Evolutionary conservation across 176 grass and related monocot genomes (phyloP).

Genomic region (Avena atlantica): DNA sequence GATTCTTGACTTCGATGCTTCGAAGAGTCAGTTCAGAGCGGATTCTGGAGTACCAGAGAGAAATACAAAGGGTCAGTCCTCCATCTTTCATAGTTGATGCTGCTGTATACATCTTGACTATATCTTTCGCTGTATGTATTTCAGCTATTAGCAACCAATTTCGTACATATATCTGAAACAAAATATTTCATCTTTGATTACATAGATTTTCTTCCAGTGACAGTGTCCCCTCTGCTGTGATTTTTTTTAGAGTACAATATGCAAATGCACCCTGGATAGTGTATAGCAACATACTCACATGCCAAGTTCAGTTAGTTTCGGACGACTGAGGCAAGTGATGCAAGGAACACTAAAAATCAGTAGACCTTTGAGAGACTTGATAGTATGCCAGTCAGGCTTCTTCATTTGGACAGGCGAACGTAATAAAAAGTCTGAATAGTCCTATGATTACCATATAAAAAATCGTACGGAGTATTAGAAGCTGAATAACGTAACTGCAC

Average conservation of each 20-base stretch:
- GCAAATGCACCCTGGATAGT: background rate
- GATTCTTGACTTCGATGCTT: constrained; percentile 68
- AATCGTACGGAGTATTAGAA: background rate
- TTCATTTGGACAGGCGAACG: background rate
- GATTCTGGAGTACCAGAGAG: constrained; percentile 80
- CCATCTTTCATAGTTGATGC: constrained; percentile 19
- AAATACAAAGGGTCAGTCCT: constrained; percentile 80
- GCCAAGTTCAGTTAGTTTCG: constrained; percentile 11
- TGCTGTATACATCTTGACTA: constrained; percentile 14
- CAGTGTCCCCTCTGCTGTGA: background rate
- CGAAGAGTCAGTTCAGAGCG: constrained; percentile 57
- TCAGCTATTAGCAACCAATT: background rate
- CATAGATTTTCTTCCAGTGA: background rate
- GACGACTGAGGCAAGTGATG: constrained; percentile 8
- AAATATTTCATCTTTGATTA: no score
- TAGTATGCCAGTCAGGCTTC: background rate
- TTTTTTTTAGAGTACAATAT: constrained; percentile 28
- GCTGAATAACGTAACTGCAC: background rate
- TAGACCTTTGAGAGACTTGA: background rate
- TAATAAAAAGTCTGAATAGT: constrained; percentile 2
- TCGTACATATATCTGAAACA: background rate
- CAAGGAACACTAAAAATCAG: background rate
- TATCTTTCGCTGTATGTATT: background rate
- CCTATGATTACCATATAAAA: background rate
- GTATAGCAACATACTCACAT: background rate